Base-by-base conservation (phyloP, 2,329 filamentous ascomycete genomes). In the Cladosporium sp. region DNA sequence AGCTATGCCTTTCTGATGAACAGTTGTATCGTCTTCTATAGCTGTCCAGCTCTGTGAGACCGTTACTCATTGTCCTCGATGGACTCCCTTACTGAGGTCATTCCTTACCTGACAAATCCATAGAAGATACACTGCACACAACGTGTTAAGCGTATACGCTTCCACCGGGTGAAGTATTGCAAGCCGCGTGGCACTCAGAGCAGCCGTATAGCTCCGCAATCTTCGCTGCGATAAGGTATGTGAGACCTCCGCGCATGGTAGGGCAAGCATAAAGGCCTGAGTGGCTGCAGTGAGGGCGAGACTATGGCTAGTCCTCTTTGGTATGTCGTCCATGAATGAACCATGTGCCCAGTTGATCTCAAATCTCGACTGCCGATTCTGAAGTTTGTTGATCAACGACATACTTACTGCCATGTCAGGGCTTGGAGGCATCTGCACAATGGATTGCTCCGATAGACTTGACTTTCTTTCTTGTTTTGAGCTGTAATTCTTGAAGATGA, bases 341-440 rank as follows among this genome's bases (percentile, higher is more conserved):
- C 47, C 47, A 37, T 37, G 47, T 3, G 47, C 47, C 47, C 47
- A 51, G 34, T 51, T 36, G 17, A 51, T 51, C n/a, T 51, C 47
- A 8, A 36, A 37, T 37, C 17, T 36, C 30, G n/a, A n/a, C 19
- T 51, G 28, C 28, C 34, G 8, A 15, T 15, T 51, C 19, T 37
- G 47, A 4, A 51, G 28, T 11, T 51, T 51, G 47, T 37, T 15
- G 30, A 51, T 11, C 25, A 51, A 34, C 14, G 30, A 36, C 47
- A 37, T 51, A 25, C 47, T 51, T 12, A 51, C n/a, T 51, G 47
- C 34, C 47, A 51, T 36, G 17, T 25, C 19, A 37, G 47, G 47
- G 34, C 47, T 51, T n/a, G 25, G 34, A 7, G 47, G 47, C 28
- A 51, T 37, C 14, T 37, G 47, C 8, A n/a, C 20, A 17, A 51